Evolutionary conservation across 208 protist genomes (phyloP).

Genomic region (Leishmania lainsoni): DNA sequence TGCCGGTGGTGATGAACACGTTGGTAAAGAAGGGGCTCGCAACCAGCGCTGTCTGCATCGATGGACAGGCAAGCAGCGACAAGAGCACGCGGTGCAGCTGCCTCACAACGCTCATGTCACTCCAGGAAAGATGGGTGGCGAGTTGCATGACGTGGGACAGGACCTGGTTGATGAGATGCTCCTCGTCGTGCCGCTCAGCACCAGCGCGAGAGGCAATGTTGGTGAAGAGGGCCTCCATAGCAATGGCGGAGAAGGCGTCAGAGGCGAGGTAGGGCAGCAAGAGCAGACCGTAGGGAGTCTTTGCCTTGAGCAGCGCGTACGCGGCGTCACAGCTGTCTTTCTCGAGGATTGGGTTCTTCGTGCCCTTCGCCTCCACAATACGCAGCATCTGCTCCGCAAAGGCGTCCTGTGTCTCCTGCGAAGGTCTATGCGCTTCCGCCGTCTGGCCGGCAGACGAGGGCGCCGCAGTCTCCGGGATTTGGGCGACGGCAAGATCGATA

Average conservation of each 20-base stretch:
- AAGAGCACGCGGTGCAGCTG: conserved; percentile 53
- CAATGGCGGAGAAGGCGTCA: conserved; percentile 46
- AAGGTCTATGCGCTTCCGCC: not conserved
- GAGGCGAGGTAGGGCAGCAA: conserved; percentile 86
- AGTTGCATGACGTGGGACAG: conserved; percentile 71
- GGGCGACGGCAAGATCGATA: conserved; percentile 45
- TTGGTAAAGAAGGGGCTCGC: conserved; percentile 62
- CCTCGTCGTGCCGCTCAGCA: conserved; percentile 37
- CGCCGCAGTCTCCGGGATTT: conserved; percentile 17
- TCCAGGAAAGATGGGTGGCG: conserved; percentile 45
- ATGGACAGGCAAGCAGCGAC: conserved; percentile 47
- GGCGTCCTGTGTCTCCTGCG: conserved; percentile 25
- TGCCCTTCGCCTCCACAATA: conserved; percentile 39
- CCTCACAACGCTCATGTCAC: conserved; percentile 43
- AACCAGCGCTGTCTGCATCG: conserved; percentile 47
- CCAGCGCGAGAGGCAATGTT: conserved; percentile 47
- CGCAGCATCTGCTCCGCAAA: conserved; percentile 63
- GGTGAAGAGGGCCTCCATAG: conserved; percentile 66
- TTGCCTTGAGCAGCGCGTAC: conserved; percentile 44
- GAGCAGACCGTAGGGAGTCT: conserved; percentile 43
- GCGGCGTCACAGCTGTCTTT: conserved; percentile 48
- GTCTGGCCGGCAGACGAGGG: not conserved
- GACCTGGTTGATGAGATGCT: conserved; percentile 64
- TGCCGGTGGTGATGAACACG: conserved; percentile 45
- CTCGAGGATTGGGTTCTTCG: conserved; percentile 42